Conservation (phyloP, 139 green algal species). For the Closterium sp. region DNA sequence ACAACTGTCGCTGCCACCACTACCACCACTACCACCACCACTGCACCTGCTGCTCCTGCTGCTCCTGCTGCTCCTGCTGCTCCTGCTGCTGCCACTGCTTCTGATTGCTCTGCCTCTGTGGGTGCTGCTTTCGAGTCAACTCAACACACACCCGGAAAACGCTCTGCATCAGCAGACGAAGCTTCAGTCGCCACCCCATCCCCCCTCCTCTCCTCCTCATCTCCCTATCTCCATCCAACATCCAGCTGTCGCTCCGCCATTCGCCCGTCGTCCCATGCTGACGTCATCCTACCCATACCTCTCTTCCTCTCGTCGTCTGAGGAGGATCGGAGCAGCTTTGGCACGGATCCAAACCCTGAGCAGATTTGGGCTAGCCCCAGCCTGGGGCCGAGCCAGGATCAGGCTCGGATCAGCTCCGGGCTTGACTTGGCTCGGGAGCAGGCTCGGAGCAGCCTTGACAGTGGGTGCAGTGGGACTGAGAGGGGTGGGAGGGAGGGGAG, state of each 20-base stretch:
- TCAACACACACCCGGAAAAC: no score
- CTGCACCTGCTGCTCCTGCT: no score
- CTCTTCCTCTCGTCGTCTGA: neutral
- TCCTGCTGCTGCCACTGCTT: no score
- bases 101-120: no score
- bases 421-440: neutral
- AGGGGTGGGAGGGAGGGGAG: no score
- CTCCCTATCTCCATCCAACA: neutral
- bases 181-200: neutral
- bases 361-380: neutral
- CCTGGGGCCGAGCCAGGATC: neutral
- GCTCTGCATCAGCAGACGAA: no score
- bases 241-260: neutral
- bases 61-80: no score
- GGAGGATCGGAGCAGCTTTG: neutral
- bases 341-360: neutral
- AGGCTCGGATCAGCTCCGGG: neutral
- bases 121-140: no score
- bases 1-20: no score
- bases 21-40: no score
- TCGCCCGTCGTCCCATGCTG: neutral
- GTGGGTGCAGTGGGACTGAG: neutral
- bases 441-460: neutral
- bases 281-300: neutral
- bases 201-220: neutral